Evolutionary conservation across 2,329 filamentous ascomycete species (phyloP).

Genomic region (Aspergillus sp.): DNA sequence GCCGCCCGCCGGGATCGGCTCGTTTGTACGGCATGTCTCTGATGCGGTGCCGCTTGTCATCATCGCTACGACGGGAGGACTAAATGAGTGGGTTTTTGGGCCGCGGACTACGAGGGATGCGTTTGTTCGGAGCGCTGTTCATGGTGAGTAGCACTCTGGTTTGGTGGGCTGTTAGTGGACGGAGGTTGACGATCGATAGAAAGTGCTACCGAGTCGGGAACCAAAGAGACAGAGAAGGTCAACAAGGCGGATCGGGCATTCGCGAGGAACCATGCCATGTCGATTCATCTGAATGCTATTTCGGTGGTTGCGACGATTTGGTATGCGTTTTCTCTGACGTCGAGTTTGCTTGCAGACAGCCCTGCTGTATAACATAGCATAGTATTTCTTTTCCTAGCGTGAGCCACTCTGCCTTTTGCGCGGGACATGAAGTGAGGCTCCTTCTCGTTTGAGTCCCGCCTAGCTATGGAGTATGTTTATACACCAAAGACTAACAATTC

Average conservation of each 20-base stretch:
- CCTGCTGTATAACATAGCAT: no score
- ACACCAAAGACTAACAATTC: no score
- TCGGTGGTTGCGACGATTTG: conserved; percentile 22
- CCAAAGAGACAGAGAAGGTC: conserved; percentile 8
- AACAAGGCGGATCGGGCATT: conserved; percentile 23
- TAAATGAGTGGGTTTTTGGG: conserved; percentile 31
- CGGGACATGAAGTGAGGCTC: no score
- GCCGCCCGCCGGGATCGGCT: conserved; percentile 23
- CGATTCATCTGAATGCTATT: conserved; percentile 36
- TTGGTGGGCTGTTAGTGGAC: background rate
- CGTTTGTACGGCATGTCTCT: conserved; percentile 13
- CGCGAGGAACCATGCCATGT: conserved; percentile 32
- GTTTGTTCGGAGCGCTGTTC: conserved; percentile 21
- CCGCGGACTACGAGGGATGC: conserved; percentile 25
- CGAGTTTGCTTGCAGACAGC: conserved; percentile 7
- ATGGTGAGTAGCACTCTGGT: conserved; percentile 8
- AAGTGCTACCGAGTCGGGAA: no score
- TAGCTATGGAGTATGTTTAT: no score
- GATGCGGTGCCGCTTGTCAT: conserved; percentile 21
- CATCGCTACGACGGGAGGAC: conserved; percentile 18
- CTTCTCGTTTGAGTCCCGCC: no score
- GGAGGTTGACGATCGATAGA: no score
- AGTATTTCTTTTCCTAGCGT: no score
- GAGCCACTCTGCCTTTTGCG: no score
- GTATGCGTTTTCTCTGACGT: conserved; percentile 20